phyloP scores from a whole-genome alignment of 1,139 yeast genomes.

The Barnettozyma hawaiiensis region DNA sequence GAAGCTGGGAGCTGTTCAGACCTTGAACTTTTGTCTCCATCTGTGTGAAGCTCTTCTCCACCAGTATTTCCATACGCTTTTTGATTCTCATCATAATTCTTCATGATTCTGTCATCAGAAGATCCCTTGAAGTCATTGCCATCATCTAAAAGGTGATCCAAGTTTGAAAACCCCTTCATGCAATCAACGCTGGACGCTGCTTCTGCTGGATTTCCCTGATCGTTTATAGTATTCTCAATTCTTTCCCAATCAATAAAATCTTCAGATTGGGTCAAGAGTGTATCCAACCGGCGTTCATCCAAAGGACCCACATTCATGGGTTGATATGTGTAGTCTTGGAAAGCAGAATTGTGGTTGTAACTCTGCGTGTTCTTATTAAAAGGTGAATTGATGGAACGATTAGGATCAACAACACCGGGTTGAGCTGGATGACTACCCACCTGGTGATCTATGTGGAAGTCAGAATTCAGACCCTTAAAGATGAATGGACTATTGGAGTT shows the following conservation, averaged over 20 bases:
- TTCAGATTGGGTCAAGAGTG: background rate
- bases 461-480: background rate
- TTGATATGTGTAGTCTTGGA: conserved; percentile 1
- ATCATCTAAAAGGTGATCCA: background rate
- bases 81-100: background rate
- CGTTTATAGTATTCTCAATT: background rate
- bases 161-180: conserved; percentile 1
- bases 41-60: conserved; percentile 1
- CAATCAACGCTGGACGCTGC: background rate
- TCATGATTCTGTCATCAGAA: background rate
- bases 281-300: background rate
- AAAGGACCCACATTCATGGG: conserved; percentile 3
- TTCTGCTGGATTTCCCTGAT: background rate
- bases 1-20: conserved; percentile 1
- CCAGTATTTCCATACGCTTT: background rate
- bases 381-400: background rate
- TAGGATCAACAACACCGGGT: background rate
- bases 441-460: background rate
- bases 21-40: background rate
- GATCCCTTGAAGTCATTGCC: background rate
- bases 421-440: background rate
- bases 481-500: conserved; percentile 1
- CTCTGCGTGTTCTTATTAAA: background rate
- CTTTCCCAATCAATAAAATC: conserved; percentile 10
- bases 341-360: background rate